Base-by-base conservation (phyloP, 1,139 yeast species). In the Saccharomyces hybrid region DNA sequence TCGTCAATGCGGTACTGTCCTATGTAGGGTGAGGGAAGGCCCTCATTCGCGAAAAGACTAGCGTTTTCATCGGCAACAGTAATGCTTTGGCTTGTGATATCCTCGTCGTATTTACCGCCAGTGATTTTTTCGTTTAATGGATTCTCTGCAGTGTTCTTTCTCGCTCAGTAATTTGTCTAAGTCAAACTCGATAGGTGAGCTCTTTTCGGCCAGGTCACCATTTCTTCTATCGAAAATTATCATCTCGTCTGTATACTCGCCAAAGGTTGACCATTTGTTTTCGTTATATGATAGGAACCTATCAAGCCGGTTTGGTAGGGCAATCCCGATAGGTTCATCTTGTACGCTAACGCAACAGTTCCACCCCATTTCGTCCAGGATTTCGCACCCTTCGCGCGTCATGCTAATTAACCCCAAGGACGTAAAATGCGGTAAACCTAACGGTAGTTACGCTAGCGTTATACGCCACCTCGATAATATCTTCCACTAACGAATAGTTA, bases 281-380 rank as follows among this genome's bases (percentile, higher is more conserved):
- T 65, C 69, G 34, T 59, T 63, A 50, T 59, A 68, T 12, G 66
- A 62, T 19, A 69, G 55, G 42, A 69, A 64, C 38, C 53, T 59
- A 48, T 60, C 63, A 12, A 72, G 49, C 12, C 69, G 62, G 32
- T 62, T 65, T 2, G 91, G 90, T 48, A 82, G 71, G n/a, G 83
- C 75, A 47, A 84, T 70, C 8, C 88, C 83, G 26, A 77, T 65
- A 1, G 90, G 83, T 6, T 73, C 70, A 14, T 80, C 78, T 62
- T 78, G 77, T 3, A 76, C 73, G 57, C 83, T 80, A 46, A 80
- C 68, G 26, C 82, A 82, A 19, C 86, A 79, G 28, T 75, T 74
- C 97, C 97, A 91, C 1, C 83, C 83, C 53, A 78, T 73, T 63
- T 89, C 96, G 65, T 88, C 96, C 53, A 91, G 72, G n/a, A 90